Percentiles rank a stretch among this genome's conserved stretches.
phyloP scores from a whole-genome alignment of 352 stramenopile genomes.

The Pythium monospermum region DNA sequence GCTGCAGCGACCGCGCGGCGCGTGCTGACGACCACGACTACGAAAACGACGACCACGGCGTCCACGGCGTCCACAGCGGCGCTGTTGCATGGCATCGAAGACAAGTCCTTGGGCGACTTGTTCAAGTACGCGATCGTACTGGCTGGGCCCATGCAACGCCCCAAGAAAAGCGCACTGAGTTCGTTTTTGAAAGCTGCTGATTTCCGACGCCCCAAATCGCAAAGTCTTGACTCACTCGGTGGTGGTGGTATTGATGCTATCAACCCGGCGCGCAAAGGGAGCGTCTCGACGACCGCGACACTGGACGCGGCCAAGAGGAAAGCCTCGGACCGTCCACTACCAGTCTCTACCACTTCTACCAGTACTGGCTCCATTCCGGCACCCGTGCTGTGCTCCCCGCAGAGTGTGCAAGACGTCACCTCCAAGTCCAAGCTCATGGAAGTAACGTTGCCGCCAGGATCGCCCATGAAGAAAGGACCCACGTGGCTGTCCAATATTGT shows the following conservation, averaged over 20 bases:
- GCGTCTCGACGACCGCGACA: constrained; percentile 20
- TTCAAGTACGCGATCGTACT: constrained; percentile 75
- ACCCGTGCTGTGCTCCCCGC: background rate
- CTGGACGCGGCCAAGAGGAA: constrained; percentile 6
- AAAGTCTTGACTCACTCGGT: background rate
- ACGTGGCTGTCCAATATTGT: constrained; percentile 25
- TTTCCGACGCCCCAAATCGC: constrained; percentile 29
- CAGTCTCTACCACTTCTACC: background rate
- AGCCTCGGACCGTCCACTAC: background rate
- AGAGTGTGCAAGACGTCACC: constrained; percentile 1
- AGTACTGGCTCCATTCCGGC: background rate
- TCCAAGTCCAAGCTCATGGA: background rate
- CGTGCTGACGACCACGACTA: no score
- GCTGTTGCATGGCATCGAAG: constrained; percentile 25
- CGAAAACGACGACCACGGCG: background rate
- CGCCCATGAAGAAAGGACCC: constrained; percentile 14
- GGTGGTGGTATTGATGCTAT: no score
- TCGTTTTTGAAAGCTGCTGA: constrained; percentile 41
- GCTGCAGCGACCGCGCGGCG: no score
- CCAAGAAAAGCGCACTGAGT: constrained; percentile 27
- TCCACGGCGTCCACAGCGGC: background rate
- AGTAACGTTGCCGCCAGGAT: constrained; percentile 9
- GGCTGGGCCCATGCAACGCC: constrained; percentile 36
- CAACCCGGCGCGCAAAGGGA: constrained; percentile 6
- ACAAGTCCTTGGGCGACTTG: constrained; percentile 44